Percentiles rank a stretch among this genome's conserved stretches.
These are phyloP conservation scores for Solanum sejunctum DNA, from an alignment of 257 asterid genomes.

Conservation along the genomic window DNA sequence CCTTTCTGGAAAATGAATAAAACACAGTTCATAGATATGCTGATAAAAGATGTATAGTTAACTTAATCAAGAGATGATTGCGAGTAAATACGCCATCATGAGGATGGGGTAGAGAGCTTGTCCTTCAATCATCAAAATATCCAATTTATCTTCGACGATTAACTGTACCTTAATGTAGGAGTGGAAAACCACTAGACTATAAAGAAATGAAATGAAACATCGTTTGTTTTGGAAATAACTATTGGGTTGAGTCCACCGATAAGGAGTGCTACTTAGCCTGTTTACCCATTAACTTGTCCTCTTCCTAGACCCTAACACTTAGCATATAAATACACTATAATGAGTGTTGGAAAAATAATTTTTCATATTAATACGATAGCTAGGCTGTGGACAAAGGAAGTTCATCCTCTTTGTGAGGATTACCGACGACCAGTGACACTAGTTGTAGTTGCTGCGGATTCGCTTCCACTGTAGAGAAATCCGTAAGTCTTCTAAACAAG, in stretches of 20 bases:
- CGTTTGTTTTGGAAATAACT: no score
- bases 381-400: background rate
- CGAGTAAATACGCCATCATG: background rate
- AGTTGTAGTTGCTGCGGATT: background rate
- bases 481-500: background rate
- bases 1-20: constrained; percentile 26
- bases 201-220: no score
- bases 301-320: background rate
- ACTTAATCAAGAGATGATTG: background rate
- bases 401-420: background rate
- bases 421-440: background rate
- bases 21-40: background rate
- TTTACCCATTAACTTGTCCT: background rate
- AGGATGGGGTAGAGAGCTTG: background rate
- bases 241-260: no score
- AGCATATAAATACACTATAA: no score
- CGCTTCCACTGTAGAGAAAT: background rate
- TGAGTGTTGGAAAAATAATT: no score
- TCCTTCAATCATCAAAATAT: background rate
- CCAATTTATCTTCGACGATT: background rate
- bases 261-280: no score
- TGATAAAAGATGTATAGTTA: background rate
- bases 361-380: background rate
- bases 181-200: no score
- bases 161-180: no score